phyloP scores from a whole-genome alignment of 2,329 filamentous ascomycete genomes.

The Diaporthe helianthi region DNA sequence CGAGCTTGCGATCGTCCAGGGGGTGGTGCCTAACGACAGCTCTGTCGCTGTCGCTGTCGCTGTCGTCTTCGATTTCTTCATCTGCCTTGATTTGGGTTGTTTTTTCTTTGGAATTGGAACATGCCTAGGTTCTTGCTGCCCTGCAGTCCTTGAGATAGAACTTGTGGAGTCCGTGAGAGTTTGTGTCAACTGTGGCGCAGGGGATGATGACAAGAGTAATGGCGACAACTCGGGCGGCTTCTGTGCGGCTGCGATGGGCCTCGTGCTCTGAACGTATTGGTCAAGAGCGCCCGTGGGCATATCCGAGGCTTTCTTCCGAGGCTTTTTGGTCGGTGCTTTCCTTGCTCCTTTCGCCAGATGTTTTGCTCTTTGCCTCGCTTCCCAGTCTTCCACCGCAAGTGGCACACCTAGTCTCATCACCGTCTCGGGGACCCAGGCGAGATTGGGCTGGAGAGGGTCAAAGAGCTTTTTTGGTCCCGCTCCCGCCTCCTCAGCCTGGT shows the following conservation, averaged over 20 bases:
- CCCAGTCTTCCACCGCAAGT: slow-evolving; percentile 70
- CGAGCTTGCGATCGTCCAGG: slow-evolving; percentile 51
- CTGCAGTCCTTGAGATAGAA: not conserved
- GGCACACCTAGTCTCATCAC: slow-evolving; percentile 71
- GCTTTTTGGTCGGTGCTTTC: slow-evolving; percentile 28
- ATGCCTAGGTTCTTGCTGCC: not conserved
- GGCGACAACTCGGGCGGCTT: slow-evolving; percentile 1
- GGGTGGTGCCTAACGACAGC: slow-evolving; percentile 43
- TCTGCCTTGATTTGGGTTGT: slow-evolving; percentile 36
- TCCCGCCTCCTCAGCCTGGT: slow-evolving; percentile 40
- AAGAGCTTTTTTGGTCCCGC: slow-evolving; percentile 53
- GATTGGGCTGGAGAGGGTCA: slow-evolving; percentile 70
- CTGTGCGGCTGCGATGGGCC: slow-evolving; percentile 33
- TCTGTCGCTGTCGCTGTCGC: slow-evolving; percentile 32
- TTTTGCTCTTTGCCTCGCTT: slow-evolving; percentile 50
- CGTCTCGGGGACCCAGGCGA: slow-evolving; percentile 72
- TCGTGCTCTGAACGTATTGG: slow-evolving; percentile 48
- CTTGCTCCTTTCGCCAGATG: slow-evolving; percentile 31
- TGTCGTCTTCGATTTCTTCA: slow-evolving; percentile 35
- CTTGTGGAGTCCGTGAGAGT: not conserved
- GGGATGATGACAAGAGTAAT: not conserved
- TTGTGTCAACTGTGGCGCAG: not conserved
- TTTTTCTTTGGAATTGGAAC: slow-evolving; percentile 40
- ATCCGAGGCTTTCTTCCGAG: slow-evolving; percentile 36
- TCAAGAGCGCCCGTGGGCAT: slow-evolving; percentile 46